Conservation (phyloP, 768 basidiomycete genomes). For the Tulasnella sp. region DNA sequence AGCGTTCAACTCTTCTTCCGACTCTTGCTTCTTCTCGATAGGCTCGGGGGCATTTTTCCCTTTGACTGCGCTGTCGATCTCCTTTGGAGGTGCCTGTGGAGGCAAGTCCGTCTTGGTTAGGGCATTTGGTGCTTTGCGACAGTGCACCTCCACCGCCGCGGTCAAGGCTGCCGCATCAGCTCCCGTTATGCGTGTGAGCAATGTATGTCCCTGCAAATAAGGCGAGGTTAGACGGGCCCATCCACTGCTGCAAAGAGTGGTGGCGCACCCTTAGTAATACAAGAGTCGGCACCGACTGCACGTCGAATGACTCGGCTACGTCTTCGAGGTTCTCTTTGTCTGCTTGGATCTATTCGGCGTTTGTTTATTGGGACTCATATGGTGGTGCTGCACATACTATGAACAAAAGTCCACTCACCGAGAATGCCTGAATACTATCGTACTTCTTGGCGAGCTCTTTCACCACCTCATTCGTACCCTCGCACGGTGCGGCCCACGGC, state of each 20-base stretch:
- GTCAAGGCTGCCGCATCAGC: conserved; percentile 65
- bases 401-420: conserved; percentile 42
- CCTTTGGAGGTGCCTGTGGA: conserved; percentile 28
- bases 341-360: conserved; percentile 61
- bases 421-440: conserved; percentile 56
- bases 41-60: conserved; percentile 13
- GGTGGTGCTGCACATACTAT: neutral
- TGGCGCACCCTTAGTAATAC: conserved; percentile 59
- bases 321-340: conserved; percentile 66
- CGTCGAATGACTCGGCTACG: conserved; percentile 85
- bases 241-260: too few species aligned
- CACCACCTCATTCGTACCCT: conserved; percentile 75
- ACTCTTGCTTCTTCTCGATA: conserved; percentile 34
- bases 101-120: conserved; percentile 41
- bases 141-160: conserved; percentile 48
- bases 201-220: conserved; percentile 88
- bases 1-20: conserved; percentile 51
- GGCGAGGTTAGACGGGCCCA: conserved; percentile 10
- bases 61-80: conserved; percentile 18
- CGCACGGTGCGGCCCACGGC: conserved; percentile 81
- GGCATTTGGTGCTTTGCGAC: conserved; percentile 31
- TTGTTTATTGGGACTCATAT: neutral
- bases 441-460: conserved; percentile 64
- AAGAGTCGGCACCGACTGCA: conserved; percentile 81
- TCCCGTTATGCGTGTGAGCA: conserved; percentile 68